These are phyloP conservation scores for Candida multigemmis DNA, from an alignment of 805 yeast species.

Conservation along the genomic window DNA sequence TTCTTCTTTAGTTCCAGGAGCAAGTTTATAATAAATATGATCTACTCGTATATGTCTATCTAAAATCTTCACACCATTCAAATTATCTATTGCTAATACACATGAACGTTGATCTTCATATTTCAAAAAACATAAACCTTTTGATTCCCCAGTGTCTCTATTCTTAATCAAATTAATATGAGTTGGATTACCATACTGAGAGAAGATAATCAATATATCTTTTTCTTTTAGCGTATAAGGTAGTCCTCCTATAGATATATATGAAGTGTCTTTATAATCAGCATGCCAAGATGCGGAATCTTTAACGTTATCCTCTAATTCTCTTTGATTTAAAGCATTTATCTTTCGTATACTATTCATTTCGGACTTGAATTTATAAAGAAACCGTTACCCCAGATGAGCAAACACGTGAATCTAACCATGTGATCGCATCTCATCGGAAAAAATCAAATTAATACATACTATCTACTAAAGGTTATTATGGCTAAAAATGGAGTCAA, in stretches of 20 bases:
- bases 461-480: no score
- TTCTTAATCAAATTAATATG: conserved; percentile 55
- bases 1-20: conserved; percentile 42
- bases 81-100: conserved; percentile 79
- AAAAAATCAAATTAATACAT: no score
- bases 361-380: not conserved
- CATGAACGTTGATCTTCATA: conserved; percentile 78
- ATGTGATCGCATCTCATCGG: no score
- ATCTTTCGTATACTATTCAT: conserved; percentile 37
- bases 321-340: conserved; percentile 54
- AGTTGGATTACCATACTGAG: conserved; percentile 85
- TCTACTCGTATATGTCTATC: conserved; percentile 52
- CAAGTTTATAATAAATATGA: conserved; percentile 55
- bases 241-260: conserved; percentile 68
- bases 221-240: conserved; percentile 59
- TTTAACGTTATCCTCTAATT: conserved; percentile 51
- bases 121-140: conserved; percentile 75
- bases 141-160: conserved; percentile 45
- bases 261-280: conserved; percentile 71
- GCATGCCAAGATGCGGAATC: conserved; percentile 81
- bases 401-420: conserved; percentile 1
- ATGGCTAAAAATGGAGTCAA: conserved; percentile 3
- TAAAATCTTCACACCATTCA: conserved; percentile 58
- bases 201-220: conserved; percentile 69
- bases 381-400: conserved; percentile 1